A percentile compares a stretch with the other conserved stretches of the same genome.
phyloP scores from a whole-genome alignment of 352 stramenopile genomes.

The Pythium myriotylum region DNA sequence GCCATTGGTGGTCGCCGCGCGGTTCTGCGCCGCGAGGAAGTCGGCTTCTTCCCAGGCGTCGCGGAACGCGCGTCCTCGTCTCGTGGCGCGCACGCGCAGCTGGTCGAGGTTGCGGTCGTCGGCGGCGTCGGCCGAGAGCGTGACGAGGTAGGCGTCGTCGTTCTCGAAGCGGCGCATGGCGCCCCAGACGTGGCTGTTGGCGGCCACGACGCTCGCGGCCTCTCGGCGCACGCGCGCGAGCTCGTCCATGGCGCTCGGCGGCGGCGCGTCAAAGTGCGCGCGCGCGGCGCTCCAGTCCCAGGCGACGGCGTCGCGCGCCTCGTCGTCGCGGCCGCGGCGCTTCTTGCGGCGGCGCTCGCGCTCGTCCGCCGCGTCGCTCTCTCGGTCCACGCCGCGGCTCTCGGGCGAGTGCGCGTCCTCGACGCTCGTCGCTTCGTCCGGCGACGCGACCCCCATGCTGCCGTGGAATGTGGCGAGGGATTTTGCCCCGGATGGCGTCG shows the following conservation, averaged over 20 bases:
- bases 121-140: conserved; percentile 49
- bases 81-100: conserved; percentile 35
- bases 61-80: conserved; percentile 66
- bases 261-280: conserved; percentile 56
- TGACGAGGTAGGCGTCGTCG: conserved; percentile 46
- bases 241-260: conserved; percentile 57
- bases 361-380: conserved; percentile 19
- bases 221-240: conserved; percentile 51
- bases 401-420: conserved; percentile 28
- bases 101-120: conserved; percentile 10
- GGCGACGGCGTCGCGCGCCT: conserved; percentile 28
- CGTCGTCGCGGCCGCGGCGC: conserved; percentile 37
- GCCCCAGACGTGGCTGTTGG: conserved; percentile 33
- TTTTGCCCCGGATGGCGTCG: too few relatives aligned
- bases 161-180: conserved; percentile 17
- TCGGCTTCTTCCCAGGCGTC: conserved; percentile 83
- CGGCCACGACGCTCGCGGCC: conserved; percentile 54
- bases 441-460: conserved; percentile 25
- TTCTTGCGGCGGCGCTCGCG: conserved; percentile 13
- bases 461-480: too few relatives aligned
- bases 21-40: conserved; percentile 44
- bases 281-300: conserved; percentile 73
- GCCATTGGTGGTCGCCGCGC: conserved; percentile 17
- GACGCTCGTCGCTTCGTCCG: conserved; percentile 7
- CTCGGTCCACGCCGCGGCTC: conserved; percentile 20